phyloP scores from a whole-genome alignment of 305 asterid species.

The Ilex paraguariensis region DNA sequence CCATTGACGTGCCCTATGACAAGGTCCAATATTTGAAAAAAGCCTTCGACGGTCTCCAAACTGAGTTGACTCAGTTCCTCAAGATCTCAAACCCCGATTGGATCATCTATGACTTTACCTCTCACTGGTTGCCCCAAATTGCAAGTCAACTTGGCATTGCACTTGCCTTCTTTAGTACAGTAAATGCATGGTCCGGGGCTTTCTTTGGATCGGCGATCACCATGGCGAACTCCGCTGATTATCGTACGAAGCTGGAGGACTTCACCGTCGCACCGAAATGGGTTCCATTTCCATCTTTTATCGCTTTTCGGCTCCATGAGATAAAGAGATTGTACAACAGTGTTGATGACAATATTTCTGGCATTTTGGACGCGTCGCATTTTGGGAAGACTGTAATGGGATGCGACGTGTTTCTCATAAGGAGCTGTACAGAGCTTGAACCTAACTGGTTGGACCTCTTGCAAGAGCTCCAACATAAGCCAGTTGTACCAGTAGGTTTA shows the following conservation, averaged over 20 bases:
- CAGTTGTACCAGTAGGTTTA: neutral
- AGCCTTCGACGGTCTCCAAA: constrained; percentile 12
- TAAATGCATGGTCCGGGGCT: no score
- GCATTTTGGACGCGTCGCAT: constrained; percentile 4
- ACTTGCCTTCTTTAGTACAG: no score
- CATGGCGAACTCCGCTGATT: no score
- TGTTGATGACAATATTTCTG: constrained; percentile 1
- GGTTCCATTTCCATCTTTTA: no score
- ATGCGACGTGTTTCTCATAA: neutral
- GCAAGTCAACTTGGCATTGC: no score
- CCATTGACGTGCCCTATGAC: no score
- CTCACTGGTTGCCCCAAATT: constrained; percentile 3
- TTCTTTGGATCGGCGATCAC: no score
- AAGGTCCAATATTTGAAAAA: neutral
- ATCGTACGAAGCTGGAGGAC: no score
- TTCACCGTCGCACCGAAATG: no score
- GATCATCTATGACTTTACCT: constrained; percentile 15
- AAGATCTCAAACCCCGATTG: constrained; percentile 6
- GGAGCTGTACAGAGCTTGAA: constrained; percentile 17
- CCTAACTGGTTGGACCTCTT: constrained; percentile 9
- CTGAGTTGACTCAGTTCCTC: constrained; percentile 12
- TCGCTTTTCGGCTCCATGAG: no score
- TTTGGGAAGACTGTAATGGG: neutral
- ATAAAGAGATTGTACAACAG: neutral
- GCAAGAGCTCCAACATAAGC: neutral